A percentile compares a stretch with the other conserved stretches of the same genome.
Evolutionary conservation across 164 flowering plant genomes (phyloP).

Genomic region (Magnolia kwangsiensis): DNA sequence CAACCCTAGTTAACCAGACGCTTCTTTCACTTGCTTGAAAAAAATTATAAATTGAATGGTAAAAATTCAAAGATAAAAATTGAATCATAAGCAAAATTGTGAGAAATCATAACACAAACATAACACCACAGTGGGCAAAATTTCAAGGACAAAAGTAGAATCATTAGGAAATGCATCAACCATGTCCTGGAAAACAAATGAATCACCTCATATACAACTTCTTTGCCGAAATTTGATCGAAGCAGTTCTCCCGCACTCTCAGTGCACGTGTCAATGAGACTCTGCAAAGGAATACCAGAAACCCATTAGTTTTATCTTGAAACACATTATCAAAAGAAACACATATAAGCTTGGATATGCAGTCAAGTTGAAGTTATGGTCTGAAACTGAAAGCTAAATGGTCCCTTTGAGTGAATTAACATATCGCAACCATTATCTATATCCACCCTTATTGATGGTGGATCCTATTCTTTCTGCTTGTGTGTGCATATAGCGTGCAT

Average conservation of each 20-base stretch:
- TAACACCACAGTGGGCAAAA: not conserved
- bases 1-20: not conserved
- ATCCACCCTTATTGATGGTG: too few relatives aligned
- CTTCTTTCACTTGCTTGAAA: not conserved
- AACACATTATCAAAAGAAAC: not conserved
- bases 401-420: too few relatives aligned
- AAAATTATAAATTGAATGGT: not conserved
- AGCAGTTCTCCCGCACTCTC: constrained; percentile 66
- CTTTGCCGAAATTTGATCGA: constrained; percentile 77
- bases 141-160: not conserved
- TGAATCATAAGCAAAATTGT: not conserved
- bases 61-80: too few relatives aligned
- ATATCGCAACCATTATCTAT: too few relatives aligned
- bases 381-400: too few relatives aligned
- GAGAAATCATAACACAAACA: not conserved
- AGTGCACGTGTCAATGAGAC: constrained; percentile 58
- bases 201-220: constrained; percentile 79
- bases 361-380: not conserved
- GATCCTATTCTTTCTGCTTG: too few relatives aligned
- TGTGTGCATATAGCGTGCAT: too few relatives aligned
- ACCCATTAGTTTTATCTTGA: not conserved
- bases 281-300: constrained; percentile 38
- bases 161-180: not conserved
- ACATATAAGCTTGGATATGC: not conserved
- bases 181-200: not conserved